Base-by-base conservation (phyloP, 2,329 filamentous ascomycete genomes). In the Colletotrichum incanum region DNA sequence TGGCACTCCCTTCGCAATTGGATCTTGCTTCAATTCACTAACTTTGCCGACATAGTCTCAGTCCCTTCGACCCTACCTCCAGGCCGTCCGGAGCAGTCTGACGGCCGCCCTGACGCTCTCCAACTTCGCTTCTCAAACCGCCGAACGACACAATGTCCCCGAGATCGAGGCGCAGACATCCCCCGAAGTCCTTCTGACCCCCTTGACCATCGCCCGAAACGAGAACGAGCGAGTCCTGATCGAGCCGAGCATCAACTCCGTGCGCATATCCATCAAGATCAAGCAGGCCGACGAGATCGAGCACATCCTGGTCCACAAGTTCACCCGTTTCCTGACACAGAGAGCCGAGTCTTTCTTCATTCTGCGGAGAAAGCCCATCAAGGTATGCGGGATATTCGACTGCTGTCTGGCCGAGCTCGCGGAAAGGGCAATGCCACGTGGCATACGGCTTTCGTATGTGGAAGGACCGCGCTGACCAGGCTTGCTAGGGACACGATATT, bases 271-370 rank as follows among this genome's bases (percentile, higher is more conserved):
- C 89, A 97, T 99, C 86, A 94, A 96, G 88, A 98, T 99, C 84
- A 99, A 99, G 87, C 96, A 99, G 87, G 96, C 96, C 74, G 96
- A 99, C 83, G 96, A 99, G 86, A 99, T 98, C 79, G 96, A 99
- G 84, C 91, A 97, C 82, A 98, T 99, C 75, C 87, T 99, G 74
- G 96, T 99, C 75, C 96, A 98, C 86, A 99, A 99, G 85, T 98
- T 99, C 80, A 98, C 95, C 50, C 90, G 96, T 68, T 99, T 99
- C 88, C 85, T 99, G 85, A 98, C 94, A 49, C 96, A 98, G 85
- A 89, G 96, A 83, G 96, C 96, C 60, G 96, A 99, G 84, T 94
- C 94, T 0, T 99, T 99, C 86, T 98, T 98, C 80, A 97, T 99
- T 73, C 84, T 99, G 80, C 88, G 96, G 83, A 91, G 96, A 84